Evolutionary conservation across 805 yeast genomes (phyloP).

Genomic region (Sugiyamaella qingdaonensis): DNA sequence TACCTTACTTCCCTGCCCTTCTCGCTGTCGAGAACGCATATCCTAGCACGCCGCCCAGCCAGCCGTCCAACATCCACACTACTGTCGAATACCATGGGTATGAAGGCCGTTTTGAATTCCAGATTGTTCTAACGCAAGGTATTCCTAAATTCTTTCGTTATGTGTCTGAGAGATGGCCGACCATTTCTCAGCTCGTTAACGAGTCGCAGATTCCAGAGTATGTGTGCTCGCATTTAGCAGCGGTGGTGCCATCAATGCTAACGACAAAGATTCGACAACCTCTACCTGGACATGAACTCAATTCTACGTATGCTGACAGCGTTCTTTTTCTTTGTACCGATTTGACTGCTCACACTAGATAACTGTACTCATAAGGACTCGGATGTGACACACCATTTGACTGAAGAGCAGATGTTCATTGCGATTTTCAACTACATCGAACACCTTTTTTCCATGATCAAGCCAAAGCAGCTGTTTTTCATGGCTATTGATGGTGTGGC

Average conservation of each 20-base stretch:
- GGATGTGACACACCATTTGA: constrained; percentile 55
- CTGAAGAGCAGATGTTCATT: constrained; percentile 88
- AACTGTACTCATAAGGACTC: constrained; percentile 84
- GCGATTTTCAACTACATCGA: constrained; percentile 94
- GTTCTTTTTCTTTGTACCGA: neutral
- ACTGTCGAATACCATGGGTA: neutral
- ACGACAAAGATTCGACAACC: constrained; percentile 64
- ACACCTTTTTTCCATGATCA: constrained; percentile 81
- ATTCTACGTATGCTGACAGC: constrained; percentile 54
- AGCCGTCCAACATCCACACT: neutral
- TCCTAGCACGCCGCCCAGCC: neutral
- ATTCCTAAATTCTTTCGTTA: constrained; percentile 96
- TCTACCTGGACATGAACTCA: constrained; percentile 96
- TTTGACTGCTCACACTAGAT: constrained; percentile 20
- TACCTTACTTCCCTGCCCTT: no score
- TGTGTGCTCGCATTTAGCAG: constrained; percentile 11
- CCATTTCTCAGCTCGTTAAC: constrained; percentile 80
- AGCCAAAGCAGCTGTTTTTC: constrained; percentile 80
- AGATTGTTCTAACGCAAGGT: constrained; percentile 47
- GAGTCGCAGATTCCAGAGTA: constrained; percentile 78
- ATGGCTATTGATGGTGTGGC: constrained; percentile 99
- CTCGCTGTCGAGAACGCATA: no score
- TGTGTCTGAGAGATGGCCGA: constrained; percentile 98
- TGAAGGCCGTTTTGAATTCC: neutral
- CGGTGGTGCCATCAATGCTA: neutral